phyloP scores from a whole-genome alignment of 805 yeast genomes.

The Kodamaea sagamina region DNA sequence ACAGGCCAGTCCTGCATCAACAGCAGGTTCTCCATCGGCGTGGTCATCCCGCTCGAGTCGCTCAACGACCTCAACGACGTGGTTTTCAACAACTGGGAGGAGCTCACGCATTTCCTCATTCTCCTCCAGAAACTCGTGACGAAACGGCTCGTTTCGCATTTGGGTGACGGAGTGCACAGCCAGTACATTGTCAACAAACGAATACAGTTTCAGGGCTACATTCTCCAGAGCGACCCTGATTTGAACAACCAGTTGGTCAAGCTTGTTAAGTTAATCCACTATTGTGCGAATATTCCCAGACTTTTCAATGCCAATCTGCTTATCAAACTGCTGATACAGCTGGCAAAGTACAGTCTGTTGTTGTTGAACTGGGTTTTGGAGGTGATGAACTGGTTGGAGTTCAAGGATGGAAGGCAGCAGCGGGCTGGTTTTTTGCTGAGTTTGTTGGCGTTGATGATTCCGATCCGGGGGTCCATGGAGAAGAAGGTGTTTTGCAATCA shows the following conservation, averaged over 20 bases:
- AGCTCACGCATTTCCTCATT: slow-evolving; percentile 41
- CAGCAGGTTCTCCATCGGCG: slow-evolving; percentile 49
- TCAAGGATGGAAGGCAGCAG: slow-evolving; percentile 45
- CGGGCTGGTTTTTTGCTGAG: slow-evolving; percentile 47
- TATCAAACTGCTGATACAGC: slow-evolving; percentile 25
- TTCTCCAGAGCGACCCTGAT: slow-evolving; percentile 48
- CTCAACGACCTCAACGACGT: slow-evolving; percentile 38
- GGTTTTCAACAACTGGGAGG: slow-evolving; percentile 52
- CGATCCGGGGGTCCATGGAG: slow-evolving; percentile 26
- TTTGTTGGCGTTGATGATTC: slow-evolving; percentile 47
- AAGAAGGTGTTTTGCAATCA: slow-evolving; percentile 20
- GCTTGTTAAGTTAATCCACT: slow-evolving; percentile 40
- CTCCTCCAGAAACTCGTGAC: slow-evolving; percentile 41
- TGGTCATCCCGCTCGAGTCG: slow-evolving; percentile 48
- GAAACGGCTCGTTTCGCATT: slow-evolving; percentile 35
- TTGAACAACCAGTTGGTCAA: slow-evolving; percentile 37
- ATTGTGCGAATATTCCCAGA: slow-evolving; percentile 47
- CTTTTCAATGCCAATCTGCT: slow-evolving; percentile 44
- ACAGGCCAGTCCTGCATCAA: slow-evolving; percentile 18
- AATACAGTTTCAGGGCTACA: slow-evolving; percentile 37
- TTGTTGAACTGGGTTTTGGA: slow-evolving; percentile 54
- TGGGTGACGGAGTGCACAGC: slow-evolving; percentile 18
- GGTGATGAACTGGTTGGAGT: slow-evolving; percentile 55
- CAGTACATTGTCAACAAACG: slow-evolving; percentile 35
- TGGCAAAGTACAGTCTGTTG: slow-evolving; percentile 31